phyloP scores from a whole-genome alignment of 345 rosid genomes.

The sweet orange (Citrus sinensis) region DNA sequence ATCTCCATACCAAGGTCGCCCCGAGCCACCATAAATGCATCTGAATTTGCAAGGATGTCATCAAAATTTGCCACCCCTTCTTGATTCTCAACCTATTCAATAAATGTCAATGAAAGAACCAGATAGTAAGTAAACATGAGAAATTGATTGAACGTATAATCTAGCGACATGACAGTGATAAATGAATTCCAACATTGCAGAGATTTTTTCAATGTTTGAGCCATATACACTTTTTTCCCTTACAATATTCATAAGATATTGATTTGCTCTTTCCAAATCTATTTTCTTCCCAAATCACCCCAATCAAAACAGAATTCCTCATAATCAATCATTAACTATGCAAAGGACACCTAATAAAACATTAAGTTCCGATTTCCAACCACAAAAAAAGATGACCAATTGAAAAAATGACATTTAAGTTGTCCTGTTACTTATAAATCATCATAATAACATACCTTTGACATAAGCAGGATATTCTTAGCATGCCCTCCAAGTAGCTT shows the following conservation, averaged over 20 bases:
- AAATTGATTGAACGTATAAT: background rate
- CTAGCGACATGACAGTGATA: background rate
- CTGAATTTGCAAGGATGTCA: conserved; percentile 79
- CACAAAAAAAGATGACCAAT: background rate
- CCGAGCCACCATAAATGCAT: conserved; percentile 97
- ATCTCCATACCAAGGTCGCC: conserved; percentile 99
- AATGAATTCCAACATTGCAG: background rate
- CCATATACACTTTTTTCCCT: background rate
- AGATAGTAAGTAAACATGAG: background rate
- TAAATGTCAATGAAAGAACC: background rate
- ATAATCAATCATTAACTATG: background rate
- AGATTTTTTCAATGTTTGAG: background rate
- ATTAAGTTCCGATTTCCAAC: background rate
- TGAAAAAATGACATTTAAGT: background rate
- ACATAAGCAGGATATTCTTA: conserved; percentile 87
- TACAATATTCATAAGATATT: background rate
- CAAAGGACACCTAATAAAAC: background rate
- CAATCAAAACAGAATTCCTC: background rate
- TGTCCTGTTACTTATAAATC: background rate
- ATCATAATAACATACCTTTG: conserved; percentile 52
- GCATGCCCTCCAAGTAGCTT: conserved; percentile 78
- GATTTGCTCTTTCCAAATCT: background rate
- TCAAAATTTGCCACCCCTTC: conserved; percentile 99
- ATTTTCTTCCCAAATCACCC: background rate
- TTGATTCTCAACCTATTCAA: conserved; percentile 83